phyloP scores from a whole-genome alignment of 768 basidiomycete species.

The Tulasnella calospora region DNA sequence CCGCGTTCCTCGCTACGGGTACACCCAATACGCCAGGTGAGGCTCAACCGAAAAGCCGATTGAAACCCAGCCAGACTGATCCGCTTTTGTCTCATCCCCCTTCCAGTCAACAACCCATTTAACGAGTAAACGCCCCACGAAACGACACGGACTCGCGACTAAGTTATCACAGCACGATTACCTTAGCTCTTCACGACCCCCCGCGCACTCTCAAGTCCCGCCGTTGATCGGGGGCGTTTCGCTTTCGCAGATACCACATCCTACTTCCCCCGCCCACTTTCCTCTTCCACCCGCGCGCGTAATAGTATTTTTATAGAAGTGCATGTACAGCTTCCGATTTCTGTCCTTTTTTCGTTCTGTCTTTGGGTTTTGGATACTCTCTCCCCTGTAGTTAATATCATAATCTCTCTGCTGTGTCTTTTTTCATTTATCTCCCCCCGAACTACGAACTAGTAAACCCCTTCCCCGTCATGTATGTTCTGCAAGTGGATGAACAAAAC shows the following conservation, averaged over 20 bases:
- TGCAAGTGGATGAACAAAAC: background rate
- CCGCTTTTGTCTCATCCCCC: background rate
- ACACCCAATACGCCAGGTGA: slow-evolving; percentile 32
- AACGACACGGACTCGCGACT: slow-evolving; percentile 5
- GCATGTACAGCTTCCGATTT: background rate
- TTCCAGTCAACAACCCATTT: background rate
- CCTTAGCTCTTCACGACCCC: background rate
- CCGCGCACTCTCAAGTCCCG: background rate
- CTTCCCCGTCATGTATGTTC: background rate
- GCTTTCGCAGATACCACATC: background rate
- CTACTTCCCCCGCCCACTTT: background rate
- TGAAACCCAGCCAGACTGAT: background rate
- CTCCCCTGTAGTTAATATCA: background rate
- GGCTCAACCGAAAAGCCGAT: background rate
- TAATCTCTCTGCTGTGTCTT: slow-evolving; percentile 1
- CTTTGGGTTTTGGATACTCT: slow-evolving; percentile 1
- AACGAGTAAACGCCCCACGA: background rate
- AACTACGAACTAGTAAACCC: background rate
- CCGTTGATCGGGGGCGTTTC: slow-evolving; percentile 3
- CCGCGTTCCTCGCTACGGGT: slow-evolving; percentile 32
- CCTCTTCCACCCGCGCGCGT: background rate
- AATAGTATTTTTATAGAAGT: slow-evolving; percentile 12
- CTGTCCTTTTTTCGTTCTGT: background rate
- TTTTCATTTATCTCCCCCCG: background rate
- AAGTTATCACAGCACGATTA: background rate